Conservation (phyloP, 2,329 filamentous ascomycete species). For the Penicillium sp. region DNA sequence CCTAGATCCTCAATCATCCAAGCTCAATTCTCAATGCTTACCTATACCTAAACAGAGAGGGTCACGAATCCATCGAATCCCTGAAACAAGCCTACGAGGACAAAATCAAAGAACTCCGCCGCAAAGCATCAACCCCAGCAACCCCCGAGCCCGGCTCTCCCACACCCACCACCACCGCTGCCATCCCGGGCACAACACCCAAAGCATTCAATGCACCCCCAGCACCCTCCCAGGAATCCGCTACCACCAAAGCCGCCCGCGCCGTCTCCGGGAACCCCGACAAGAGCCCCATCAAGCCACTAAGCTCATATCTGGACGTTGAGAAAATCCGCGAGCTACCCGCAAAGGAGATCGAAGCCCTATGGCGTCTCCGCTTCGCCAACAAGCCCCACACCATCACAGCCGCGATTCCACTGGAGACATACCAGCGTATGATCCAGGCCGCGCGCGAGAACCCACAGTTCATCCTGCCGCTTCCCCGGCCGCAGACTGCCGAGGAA, state of each 20-base stretch:
- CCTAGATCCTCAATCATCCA: constrained; percentile 2
- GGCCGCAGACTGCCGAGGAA: constrained; percentile 30
- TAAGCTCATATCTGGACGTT: constrained; percentile 71
- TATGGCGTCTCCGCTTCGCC: constrained; percentile 89
- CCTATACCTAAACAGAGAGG: constrained; percentile 56
- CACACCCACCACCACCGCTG: constrained; percentile 23
- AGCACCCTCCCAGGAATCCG: constrained; percentile 34
- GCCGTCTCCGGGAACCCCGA: constrained; percentile 49
- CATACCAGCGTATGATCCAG: constrained; percentile 68
- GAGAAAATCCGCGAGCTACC: constrained; percentile 71
- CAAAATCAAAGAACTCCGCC: constrained; percentile 70
- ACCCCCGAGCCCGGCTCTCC: constrained; percentile 43
- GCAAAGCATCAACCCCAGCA: constrained; percentile 58
- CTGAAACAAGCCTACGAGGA: constrained; percentile 80
- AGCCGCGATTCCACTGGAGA: constrained; percentile 69
- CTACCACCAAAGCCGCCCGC: constrained; percentile 32
- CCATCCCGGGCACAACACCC: constrained; percentile 40
- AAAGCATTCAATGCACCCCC: constrained; percentile 37
- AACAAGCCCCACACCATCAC: constrained; percentile 70
- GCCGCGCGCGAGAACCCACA: constrained; percentile 73
- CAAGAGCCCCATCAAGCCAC: constrained; percentile 60
- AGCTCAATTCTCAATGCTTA: not conserved
- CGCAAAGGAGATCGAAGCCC: constrained; percentile 72
- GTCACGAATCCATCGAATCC: constrained; percentile 56
- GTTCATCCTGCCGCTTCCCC: constrained; percentile 81